Base-by-base conservation (phyloP, 805 yeast genomes). In the Schwanniomyces sp. region DNA sequence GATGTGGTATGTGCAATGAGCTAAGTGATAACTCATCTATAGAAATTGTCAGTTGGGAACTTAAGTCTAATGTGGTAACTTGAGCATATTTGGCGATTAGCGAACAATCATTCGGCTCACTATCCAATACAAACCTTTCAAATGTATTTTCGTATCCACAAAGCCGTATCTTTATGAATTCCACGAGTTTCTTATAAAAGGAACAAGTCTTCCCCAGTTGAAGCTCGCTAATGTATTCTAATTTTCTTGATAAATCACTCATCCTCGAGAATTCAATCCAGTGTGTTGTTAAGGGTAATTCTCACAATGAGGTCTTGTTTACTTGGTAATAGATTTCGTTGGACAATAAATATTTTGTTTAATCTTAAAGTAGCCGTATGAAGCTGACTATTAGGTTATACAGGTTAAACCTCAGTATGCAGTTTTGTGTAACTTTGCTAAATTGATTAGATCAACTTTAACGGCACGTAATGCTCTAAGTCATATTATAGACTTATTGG, bases 71-170 rank as follows among this genome's bases (percentile, higher is more conserved):
- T 6, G 68, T 61, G 26, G 69, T 69, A n/a, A 76, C 62, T 40
- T 58, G 51, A 11, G 74, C 62, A 59, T 69, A 81, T 56, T 80
- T 81, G 21, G 81, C 74, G 18, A 78, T 69, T 17, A 81, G 65
- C 3, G 84, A 73, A 52, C 82, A 76, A 58, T 81, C 85, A 58
- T 74, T 81, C 8, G 84, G 81, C 52, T 80, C 81, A 17, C 69
- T 45, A 3, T 57, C 51, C 16, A 72, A 37, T 1, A 81, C 70
- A 43, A 58, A 62, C 46, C 64, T 54, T 47, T 81, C 85, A 48
- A 81, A 76, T 12, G 63, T 42, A 48, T 72, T 71, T 7, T 41
- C 45, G 12, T 52, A 43, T 2, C 63, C 55, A 11, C 61, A 46
- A 10, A 68, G 9, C 4, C 54, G 58, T 7, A 63, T 52, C 46